phyloP scores from a whole-genome alignment of 805 yeast species.

The Saccharomycopsis sp. region DNA sequence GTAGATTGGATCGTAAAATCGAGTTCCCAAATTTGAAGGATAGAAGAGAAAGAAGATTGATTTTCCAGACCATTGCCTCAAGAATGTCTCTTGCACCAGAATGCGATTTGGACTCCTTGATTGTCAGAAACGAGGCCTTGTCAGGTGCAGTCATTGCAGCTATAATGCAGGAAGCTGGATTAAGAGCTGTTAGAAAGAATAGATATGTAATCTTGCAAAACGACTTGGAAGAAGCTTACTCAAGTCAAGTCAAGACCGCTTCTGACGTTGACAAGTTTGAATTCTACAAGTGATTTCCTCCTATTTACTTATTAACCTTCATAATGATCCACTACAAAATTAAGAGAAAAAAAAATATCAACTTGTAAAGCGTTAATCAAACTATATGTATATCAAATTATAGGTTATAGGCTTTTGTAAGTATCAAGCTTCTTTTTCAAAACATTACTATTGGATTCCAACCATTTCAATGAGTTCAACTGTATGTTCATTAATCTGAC shows the following conservation, averaged over 20 bases:
- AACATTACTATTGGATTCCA: slow-evolving; percentile 62
- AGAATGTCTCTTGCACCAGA: slow-evolving; percentile 98
- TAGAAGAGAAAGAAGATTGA: slow-evolving; percentile 95
- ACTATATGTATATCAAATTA: background rate
- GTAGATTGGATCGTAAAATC: slow-evolving; percentile 95
- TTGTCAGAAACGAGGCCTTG: slow-evolving; percentile 90
- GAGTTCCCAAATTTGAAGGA: slow-evolving; percentile 95
- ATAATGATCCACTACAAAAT: background rate
- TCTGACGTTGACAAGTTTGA: slow-evolving; percentile 96
- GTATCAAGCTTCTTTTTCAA: slow-evolving; percentile 52
- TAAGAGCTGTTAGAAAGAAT: slow-evolving; percentile 96
- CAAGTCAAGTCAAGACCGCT: slow-evolving; percentile 92
- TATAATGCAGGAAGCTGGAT: slow-evolving; percentile 99
- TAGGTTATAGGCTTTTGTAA: slow-evolving; percentile 8
- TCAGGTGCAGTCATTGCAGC: slow-evolving; percentile 98
- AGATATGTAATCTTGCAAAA: slow-evolving; percentile 93
- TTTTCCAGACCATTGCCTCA: slow-evolving; percentile 91
- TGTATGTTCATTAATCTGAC: slow-evolving; percentile 80
- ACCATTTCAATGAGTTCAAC: slow-evolving; percentile 79
- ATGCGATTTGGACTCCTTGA: slow-evolving; percentile 88
- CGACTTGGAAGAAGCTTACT: slow-evolving; percentile 96
- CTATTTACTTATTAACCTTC: too few relatives aligned
- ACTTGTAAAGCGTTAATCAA: too few relatives aligned
- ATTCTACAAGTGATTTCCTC: slow-evolving; percentile 67
- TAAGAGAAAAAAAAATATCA: background rate